phyloP scores from a whole-genome alignment of 148 eudicot genomes.

The Camellia sinensis region DNA sequence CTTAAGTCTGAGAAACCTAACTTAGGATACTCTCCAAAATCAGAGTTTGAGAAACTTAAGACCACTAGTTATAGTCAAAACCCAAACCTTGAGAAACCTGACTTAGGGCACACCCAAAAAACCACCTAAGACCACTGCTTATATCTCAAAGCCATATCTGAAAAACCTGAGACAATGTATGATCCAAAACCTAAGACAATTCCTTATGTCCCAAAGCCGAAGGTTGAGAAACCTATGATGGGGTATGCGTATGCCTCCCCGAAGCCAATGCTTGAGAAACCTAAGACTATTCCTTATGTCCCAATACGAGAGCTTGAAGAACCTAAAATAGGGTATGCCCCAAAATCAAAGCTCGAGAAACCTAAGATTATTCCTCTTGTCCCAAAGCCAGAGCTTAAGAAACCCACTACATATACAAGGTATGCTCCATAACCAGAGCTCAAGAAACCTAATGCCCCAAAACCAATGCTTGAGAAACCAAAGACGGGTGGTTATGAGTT shows the following conservation, averaged over 20 bases:
- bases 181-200: background rate
- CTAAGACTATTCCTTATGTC: background rate
- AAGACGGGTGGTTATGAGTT: background rate
- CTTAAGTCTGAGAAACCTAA: too few relatives aligned
- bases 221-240: background rate
- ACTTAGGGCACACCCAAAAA: too few relatives aligned
- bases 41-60: too few relatives aligned
- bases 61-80: too few relatives aligned
- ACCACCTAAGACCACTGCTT: too few relatives aligned
- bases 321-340: background rate
- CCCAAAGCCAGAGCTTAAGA: background rate
- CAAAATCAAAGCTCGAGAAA: background rate
- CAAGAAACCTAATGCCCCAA: too few relatives aligned
- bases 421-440: background rate
- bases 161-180: too few relatives aligned
- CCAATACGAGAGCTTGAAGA: background rate
- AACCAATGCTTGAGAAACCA: background rate
- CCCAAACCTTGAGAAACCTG: too few relatives aligned
- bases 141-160: too few relatives aligned
- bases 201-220: background rate
- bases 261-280: background rate
- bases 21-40: too few relatives aligned
- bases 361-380: background rate
- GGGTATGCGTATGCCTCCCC: background rate
- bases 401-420: background rate